Evolutionary conservation across 2,329 filamentous ascomycete species (phyloP).

Genomic region (Lasiodiplodia hormozganensis): DNA sequence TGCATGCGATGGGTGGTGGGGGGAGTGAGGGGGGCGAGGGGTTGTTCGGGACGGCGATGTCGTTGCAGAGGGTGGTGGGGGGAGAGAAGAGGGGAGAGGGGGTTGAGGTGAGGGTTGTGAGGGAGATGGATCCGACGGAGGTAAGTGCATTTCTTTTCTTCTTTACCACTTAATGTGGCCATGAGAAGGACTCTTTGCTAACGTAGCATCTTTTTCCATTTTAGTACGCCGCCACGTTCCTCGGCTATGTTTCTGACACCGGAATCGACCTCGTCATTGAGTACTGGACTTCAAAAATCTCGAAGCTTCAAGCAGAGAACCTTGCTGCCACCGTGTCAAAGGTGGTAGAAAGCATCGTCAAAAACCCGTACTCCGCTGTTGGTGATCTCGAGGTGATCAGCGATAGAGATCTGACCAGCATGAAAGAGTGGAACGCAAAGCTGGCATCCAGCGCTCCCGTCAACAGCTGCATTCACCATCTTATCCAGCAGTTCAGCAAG

Average conservation of each 20-base stretch:
- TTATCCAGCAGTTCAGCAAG: slow-evolving; percentile 50
- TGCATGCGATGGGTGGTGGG: slow-evolving; percentile 35
- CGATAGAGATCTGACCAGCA: slow-evolving; percentile 49
- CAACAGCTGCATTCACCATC: slow-evolving; percentile 57
- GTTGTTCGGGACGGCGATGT: slow-evolving; percentile 58
- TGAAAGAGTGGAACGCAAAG: slow-evolving; percentile 57
- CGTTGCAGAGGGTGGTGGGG: slow-evolving; percentile 30
- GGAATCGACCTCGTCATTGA: slow-evolving; percentile 7
- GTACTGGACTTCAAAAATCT: slow-evolving; percentile 13
- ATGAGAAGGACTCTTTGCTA: no score
- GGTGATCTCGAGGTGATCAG: slow-evolving; percentile 43
- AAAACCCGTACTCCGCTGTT: slow-evolving; percentile 40
- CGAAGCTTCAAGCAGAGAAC: neutral
- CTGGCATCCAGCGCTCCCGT: slow-evolving; percentile 48
- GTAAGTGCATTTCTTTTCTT: neutral
- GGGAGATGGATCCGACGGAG: slow-evolving; percentile 18
- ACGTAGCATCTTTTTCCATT: no score
- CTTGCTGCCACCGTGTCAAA: slow-evolving; percentile 4
- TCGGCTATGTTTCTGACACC: slow-evolving; percentile 1
- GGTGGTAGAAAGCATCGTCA: slow-evolving; percentile 36
- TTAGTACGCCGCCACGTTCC: slow-evolving; percentile 7
- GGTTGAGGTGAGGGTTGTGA: neutral
- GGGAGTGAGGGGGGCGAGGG: slow-evolving; percentile 34
- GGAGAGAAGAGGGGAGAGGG: neutral
- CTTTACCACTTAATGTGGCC: no score